Percentiles rank a stretch among this genome's conserved stretches.
Conservation (phyloP, 768 basidiomycete species). For the Grammothele lineata region DNA sequence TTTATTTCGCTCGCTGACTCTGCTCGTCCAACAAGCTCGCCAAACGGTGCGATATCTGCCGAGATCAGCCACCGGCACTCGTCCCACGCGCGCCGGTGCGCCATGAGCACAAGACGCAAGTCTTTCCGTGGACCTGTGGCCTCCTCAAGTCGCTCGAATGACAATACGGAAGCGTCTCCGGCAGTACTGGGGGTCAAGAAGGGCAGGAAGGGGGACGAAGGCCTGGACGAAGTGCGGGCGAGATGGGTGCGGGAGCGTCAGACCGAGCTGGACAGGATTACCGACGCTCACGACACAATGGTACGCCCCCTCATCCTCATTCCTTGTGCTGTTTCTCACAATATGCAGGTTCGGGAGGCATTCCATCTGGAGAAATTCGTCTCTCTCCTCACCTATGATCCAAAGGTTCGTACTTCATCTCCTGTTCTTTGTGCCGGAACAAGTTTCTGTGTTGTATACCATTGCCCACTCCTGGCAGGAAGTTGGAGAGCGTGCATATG, state of each 20-base stretch:
- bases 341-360: slow-evolving; percentile 67
- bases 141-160: not conserved
- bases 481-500: too few relatives aligned
- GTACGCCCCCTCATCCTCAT: slow-evolving; percentile 55
- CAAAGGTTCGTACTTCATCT: slow-evolving; percentile 48
- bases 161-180: not conserved
- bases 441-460: too few relatives aligned
- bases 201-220: not conserved
- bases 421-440: too few relatives aligned
- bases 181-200: too few relatives aligned
- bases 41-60: slow-evolving; percentile 60
- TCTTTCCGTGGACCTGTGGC: not conserved
- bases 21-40: slow-evolving; percentile 50
- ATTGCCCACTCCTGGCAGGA: too few relatives aligned
- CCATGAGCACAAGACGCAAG: slow-evolving; percentile 14
- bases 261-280: slow-evolving; percentile 49
- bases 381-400: slow-evolving; percentile 73
- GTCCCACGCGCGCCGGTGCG: slow-evolving; percentile 16
- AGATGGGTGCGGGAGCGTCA: slow-evolving; percentile 57
- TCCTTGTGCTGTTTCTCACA: not conserved
- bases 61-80: slow-evolving; percentile 45
- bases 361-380: slow-evolving; percentile 87
- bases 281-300: slow-evolving; percentile 68
- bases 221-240: slow-evolving; percentile 33
- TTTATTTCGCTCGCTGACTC: not conserved